Conservation (phyloP, 2,329 filamentous ascomycete genomes). For the Boeremia exigua region DNA sequence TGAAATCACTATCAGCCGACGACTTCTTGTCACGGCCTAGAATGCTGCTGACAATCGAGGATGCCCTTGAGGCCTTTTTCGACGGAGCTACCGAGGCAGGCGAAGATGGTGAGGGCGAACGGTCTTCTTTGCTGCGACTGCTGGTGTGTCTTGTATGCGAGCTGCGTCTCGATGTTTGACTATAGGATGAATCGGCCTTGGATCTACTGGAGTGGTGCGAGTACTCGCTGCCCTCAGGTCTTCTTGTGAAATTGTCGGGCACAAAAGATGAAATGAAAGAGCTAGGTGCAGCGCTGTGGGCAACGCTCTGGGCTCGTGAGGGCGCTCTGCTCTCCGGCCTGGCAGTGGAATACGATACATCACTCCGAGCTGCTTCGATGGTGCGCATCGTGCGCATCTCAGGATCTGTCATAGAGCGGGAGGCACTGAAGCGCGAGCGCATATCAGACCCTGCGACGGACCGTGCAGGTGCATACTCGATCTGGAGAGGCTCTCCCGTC, state of each 20-base stretch:
- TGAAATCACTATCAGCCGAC: conserved; percentile 39
- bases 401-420: conserved; percentile 41
- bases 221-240: conserved; percentile 40
- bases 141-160: conserved; percentile 34
- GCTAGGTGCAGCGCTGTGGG: conserved; percentile 38
- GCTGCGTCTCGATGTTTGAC: conserved; percentile 34
- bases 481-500: conserved; percentile 28
- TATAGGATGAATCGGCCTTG: conserved; percentile 41
- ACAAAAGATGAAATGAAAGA: conserved; percentile 48
- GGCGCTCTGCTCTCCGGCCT: conserved; percentile 20
- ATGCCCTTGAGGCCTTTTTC: conserved; percentile 34
- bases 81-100: conserved; percentile 29
- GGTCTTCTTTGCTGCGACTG: conserved; percentile 30
- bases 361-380: conserved; percentile 28
- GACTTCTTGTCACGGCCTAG: conserved; percentile 41
- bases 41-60: conserved; percentile 46
- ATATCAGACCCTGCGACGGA: conserved; percentile 37
- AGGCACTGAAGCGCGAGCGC: conserved; percentile 32
- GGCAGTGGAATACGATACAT: conserved; percentile 21
- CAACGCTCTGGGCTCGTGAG: conserved; percentile 29
- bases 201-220: conserved; percentile 44
- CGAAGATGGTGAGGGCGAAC: conserved; percentile 33
- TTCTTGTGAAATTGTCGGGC: conserved; percentile 36
- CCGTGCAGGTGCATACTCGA: conserved; percentile 46
- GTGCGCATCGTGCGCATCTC: conserved; percentile 37